Percentiles rank a stretch among this genome's conserved stretches.
These are phyloP conservation scores for Saccharomycopsis amapae DNA, from an alignment of 805 yeast species.

Conservation along the genomic window DNA sequence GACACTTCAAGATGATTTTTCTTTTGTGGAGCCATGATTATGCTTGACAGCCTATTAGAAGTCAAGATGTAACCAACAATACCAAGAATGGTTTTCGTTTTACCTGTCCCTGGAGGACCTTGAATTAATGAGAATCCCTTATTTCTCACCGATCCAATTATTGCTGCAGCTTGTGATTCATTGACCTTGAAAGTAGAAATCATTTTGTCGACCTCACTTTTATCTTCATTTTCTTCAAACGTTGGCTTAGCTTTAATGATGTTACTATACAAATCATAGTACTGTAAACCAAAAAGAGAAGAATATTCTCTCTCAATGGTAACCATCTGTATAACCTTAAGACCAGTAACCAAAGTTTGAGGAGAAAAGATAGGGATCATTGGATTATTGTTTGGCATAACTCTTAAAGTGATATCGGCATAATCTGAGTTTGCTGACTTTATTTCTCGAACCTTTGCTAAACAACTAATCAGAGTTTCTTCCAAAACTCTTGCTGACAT, in stretches of 20 bases:
- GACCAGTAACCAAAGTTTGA: slow-evolving; percentile 53
- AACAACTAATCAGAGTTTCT: slow-evolving; percentile 42
- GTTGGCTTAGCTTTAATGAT: slow-evolving; percentile 65
- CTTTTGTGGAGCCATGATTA: slow-evolving; percentile 25
- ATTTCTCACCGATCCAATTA: slow-evolving; percentile 57
- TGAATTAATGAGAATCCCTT: slow-evolving; percentile 87
- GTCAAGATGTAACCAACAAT: slow-evolving; percentile 74
- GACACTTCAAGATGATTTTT: slow-evolving; percentile 14
- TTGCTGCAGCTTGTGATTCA: slow-evolving; percentile 86
- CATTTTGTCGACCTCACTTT: slow-evolving; percentile 35
- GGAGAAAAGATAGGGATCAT: slow-evolving; percentile 55
- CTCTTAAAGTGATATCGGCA: slow-evolving; percentile 69
- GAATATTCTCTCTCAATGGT: slow-evolving; percentile 91
- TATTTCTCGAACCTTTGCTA: slow-evolving; percentile 74
- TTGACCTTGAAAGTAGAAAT: slow-evolving; percentile 56
- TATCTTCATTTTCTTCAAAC: slow-evolving; percentile 31
- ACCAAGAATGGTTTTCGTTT: slow-evolving; percentile 93
- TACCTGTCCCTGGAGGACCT: slow-evolving; percentile 99
- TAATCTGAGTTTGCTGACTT: slow-evolving; percentile 58
- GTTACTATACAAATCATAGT: slow-evolving; percentile 65
- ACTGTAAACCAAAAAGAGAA: slow-evolving; percentile 72
- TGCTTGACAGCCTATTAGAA: slow-evolving; percentile 28
- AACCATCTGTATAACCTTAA: slow-evolving; percentile 78
- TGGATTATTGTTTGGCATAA: slow-evolving; percentile 43
- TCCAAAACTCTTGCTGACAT: slow-evolving; percentile 31